phyloP scores from a whole-genome alignment of 352 stramenopile genomes.

The Phytophthora tubulina region DNA sequence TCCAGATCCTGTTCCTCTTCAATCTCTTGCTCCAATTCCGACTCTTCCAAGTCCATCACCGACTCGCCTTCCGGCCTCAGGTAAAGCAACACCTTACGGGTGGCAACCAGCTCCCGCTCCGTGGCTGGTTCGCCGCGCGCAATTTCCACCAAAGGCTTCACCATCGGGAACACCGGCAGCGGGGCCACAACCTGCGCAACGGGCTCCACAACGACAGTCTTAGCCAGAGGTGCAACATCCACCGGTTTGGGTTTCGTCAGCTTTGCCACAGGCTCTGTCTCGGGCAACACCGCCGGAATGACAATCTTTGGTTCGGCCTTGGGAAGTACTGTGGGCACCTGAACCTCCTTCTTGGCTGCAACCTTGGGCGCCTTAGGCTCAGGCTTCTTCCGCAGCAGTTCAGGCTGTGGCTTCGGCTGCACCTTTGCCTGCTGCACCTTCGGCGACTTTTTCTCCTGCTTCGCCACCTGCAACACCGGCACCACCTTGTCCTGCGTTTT shows the following conservation, averaged over 20 bases:
- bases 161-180: constrained; percentile 30
- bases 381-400: constrained; percentile 11
- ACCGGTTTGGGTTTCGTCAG: constrained; percentile 14
- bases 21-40: no score
- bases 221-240: constrained; percentile 5
- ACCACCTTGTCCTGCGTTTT: constrained; percentile 17
- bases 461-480: constrained; percentile 6
- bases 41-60: constrained; percentile 7
- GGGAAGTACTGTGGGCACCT: not conserved
- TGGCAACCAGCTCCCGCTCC: constrained; percentile 35
- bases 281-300: constrained; percentile 17
- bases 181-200: constrained; percentile 13
- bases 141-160: constrained; percentile 39
- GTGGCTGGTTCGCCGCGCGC: constrained; percentile 31
- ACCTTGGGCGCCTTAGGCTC: constrained; percentile 4
- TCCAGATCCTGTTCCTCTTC: constrained; percentile 26
- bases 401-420: constrained; percentile 20
- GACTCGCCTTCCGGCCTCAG: constrained; percentile 25
- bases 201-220: constrained; percentile 19
- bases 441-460: constrained; percentile 12
- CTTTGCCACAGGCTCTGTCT: constrained; percentile 10
- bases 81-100: constrained; percentile 50
- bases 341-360: constrained; percentile 16
- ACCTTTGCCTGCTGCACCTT: constrained; percentile 10
- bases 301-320: constrained; percentile 19